These are phyloP conservation scores for Talaromyces trachyspermus DNA, from an alignment of 495 filamentous ascomycete species.

Conservation along the genomic window DNA sequence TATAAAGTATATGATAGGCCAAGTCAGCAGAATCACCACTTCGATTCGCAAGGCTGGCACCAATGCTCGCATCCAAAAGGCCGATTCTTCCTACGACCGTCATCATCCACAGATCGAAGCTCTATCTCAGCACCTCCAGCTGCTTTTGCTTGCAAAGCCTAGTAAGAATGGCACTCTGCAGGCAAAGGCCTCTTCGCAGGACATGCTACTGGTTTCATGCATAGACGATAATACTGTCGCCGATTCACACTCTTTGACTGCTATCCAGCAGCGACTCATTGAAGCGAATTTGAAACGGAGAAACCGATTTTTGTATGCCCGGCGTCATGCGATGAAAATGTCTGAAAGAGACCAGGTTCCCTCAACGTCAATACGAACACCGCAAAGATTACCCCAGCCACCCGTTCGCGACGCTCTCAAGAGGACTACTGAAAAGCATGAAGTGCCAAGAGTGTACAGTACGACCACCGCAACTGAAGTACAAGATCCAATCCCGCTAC, in stretches of 20 bases:
- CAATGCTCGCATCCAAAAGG: too few relatives aligned
- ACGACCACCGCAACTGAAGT: neutral
- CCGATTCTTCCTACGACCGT: too few relatives aligned
- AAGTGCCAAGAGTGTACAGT: neutral
- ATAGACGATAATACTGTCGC: too few relatives aligned
- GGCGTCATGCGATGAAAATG: slow-evolving; percentile 4
- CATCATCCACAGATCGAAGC: too few relatives aligned
- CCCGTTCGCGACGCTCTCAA: neutral
- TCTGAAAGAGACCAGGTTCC: neutral
- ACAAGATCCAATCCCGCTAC: neutral
- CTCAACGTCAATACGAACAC: neutral
- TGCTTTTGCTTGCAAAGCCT: too few relatives aligned
- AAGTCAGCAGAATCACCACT: too few relatives aligned
- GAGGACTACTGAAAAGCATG: neutral
- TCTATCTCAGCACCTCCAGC: too few relatives aligned
- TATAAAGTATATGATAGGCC: too few relatives aligned
- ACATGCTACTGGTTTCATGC: neutral
- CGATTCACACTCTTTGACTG: too few relatives aligned
- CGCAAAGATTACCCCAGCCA: neutral
- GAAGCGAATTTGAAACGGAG: slow-evolving; percentile 11
- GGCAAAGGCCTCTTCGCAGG: too few relatives aligned
- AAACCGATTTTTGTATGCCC: slow-evolving; percentile 16
- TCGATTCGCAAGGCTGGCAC: too few relatives aligned
- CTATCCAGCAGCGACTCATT: slow-evolving; percentile 10
- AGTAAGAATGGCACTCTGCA: too few relatives aligned